These are phyloP conservation scores for Luffa acutangula DNA, from an alignment of 306 rosid genomes.

Conservation along the genomic window DNA sequence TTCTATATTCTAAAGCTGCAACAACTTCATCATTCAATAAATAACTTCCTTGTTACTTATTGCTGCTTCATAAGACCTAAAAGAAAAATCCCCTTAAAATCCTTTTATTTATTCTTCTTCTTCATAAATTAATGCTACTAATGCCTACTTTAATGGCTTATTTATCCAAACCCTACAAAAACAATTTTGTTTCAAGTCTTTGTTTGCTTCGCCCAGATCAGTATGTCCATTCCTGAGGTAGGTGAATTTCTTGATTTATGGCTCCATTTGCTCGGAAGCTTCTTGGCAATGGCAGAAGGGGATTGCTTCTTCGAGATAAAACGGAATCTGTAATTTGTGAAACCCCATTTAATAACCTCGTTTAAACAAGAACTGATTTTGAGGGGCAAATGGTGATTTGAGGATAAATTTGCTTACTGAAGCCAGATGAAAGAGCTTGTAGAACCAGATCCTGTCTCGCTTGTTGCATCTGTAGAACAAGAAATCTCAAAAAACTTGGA, in stretches of 20 bases:
- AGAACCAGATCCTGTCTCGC: constrained; percentile 18
- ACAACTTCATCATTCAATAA: background rate
- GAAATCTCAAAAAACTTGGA: background rate
- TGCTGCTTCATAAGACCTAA: too few relatives aligned
- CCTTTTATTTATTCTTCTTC: too few relatives aligned
- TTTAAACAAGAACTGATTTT: background rate
- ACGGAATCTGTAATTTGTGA: constrained; percentile 27
- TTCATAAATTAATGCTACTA: too few relatives aligned
- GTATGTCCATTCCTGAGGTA: constrained; percentile 88
- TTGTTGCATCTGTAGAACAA: constrained; percentile 21
- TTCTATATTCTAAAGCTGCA: background rate
- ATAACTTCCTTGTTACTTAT: too few relatives aligned
- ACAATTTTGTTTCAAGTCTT: background rate
- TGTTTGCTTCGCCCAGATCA: constrained; percentile 12
- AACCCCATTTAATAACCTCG: background rate
- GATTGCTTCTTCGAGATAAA: constrained; percentile 32
- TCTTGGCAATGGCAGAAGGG: constrained; percentile 33
- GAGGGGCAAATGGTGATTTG: too few relatives aligned
- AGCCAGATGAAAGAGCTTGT: constrained; percentile 25
- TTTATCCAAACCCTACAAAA: background rate
- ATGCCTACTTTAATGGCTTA: background rate
- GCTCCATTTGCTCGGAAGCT: constrained; percentile 29
- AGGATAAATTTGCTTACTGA: constrained; percentile 20
- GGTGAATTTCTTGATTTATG: constrained; percentile 35
- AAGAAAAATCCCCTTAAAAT: too few relatives aligned